Base-by-base conservation (phyloP, 192 early-diverging fungal species). In the Funneliformis geosporum region DNA sequence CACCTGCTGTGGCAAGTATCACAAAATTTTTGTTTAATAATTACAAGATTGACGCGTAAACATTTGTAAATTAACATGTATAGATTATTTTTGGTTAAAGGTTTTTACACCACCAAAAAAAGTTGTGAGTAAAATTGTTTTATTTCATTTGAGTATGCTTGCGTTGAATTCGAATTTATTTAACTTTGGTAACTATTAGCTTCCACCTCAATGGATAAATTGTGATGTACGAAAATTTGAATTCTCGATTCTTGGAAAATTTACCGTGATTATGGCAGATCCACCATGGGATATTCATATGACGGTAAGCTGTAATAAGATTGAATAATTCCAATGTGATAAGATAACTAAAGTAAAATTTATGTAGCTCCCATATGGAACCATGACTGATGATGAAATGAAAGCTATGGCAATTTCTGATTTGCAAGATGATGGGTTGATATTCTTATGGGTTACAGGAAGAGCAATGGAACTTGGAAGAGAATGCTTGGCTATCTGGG, bases 221-320 rank as follows among this genome's bases (percentile, higher is more conserved):
- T 91, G 90, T 72, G 90, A 91, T 77, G 85, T 91, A 16, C 83
- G 90, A 8, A 84, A 75, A 33, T 80, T 91, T 12, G 88, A 91
- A 61, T 87, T 90, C 60, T 79, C 74, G 9, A 70, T 85, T 11
- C 77, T 90, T 12, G 90, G 90, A 21, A 88, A 91, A 75, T 91
- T 89, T 64, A 61, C 84, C 18, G 87, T 91, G 14, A 91, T 91
- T 33, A 89, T 91, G 87, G 89, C 89, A 3, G 90, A 91, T 75
- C 90, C 90, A 8, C 90, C 90, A 4, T 91, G 90, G 90, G 90
- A 91, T 78, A 91, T 91, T 60, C 90, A 90, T 77, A 91, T 91
- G 90, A 79, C 73, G 33, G 84, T 84, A 70, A 78, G 73, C 25
- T 40, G 21, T 8, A 16, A 4, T 14, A 42, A 44, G 18, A n/a